Evolutionary conservation across 768 basidiomycete species (phyloP).

Genomic region (Xanthoconium purpureum): DNA sequence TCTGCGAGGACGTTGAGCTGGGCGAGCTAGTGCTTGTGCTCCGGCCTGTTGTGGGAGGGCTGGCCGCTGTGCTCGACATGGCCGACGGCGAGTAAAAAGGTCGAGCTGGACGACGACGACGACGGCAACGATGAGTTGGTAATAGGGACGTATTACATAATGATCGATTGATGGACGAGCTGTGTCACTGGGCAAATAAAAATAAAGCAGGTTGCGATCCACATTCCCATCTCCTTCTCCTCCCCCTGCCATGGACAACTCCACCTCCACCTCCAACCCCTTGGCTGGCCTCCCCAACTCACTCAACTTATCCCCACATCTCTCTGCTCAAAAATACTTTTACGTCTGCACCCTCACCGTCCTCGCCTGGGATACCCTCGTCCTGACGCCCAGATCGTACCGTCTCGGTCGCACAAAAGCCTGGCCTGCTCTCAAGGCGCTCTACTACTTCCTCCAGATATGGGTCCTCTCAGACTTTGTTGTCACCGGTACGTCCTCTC

Average conservation of each 20-base stretch:
- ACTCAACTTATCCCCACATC: conserved; percentile 71
- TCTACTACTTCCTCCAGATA: conserved; percentile 70
- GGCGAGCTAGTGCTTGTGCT: not conserved
- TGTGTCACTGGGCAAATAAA: conserved; percentile 7
- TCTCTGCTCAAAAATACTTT: conserved; percentile 86
- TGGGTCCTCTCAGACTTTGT: conserved; percentile 82
- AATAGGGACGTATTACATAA: conserved; percentile 16
- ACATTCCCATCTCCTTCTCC: not conserved
- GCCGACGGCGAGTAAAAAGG: not conserved
- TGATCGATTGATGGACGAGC: conserved; percentile 22
- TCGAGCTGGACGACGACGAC: not conserved
- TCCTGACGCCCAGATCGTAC: conserved; percentile 77
- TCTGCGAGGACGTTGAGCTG: conserved; percentile 1
- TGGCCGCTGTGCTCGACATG: conserved; percentile 11
- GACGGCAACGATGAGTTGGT: not conserved
- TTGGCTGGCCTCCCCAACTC: conserved; percentile 50
- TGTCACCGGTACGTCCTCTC: conserved; percentile 53
- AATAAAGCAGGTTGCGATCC: conserved; percentile 2
- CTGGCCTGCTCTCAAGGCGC: conserved; percentile 76
- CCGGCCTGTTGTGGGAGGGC: not conserved
- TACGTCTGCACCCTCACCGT: conserved; percentile 88
- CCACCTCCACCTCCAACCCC: not conserved
- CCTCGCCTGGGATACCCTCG: conserved; percentile 86
- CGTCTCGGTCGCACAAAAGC: conserved; percentile 56
- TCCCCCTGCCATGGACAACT: conserved; percentile 16